Conservation (phyloP, 768 basidiomycete genomes). For the Mrakia blollopis region DNA sequence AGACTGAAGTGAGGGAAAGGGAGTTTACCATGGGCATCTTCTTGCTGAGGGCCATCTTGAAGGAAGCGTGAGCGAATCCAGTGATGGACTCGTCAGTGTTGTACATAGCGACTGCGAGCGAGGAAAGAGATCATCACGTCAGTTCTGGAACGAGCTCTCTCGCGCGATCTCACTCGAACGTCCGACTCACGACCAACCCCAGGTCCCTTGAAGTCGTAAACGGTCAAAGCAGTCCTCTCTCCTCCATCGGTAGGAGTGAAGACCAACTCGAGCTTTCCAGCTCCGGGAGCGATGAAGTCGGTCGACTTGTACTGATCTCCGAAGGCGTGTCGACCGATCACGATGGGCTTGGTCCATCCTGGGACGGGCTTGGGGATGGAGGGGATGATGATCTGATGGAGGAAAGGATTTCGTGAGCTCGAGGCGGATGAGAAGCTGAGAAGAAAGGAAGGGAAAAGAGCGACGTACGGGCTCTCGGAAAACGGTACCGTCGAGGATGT, state of each 20-base stretch:
- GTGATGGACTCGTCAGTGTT: conserved; percentile 94
- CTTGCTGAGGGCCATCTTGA: conserved; percentile 82
- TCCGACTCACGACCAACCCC: conserved; percentile 63
- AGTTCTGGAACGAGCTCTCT: not conserved
- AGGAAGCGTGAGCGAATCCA: conserved; percentile 94
- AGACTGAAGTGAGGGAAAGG: not conserved
- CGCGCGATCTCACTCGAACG: not conserved
- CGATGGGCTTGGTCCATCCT: conserved; percentile 94
- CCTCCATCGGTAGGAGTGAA: conserved; percentile 77
- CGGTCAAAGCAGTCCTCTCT: conserved; percentile 54
- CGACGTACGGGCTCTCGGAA: conserved; percentile 74
- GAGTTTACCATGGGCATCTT: conserved; percentile 46
- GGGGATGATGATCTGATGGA: conserved; percentile 63
- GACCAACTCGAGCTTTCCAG: conserved; percentile 88
- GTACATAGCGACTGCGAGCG: conserved; percentile 74
- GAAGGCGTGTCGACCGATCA: conserved; percentile 94
- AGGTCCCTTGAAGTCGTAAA: conserved; percentile 87
- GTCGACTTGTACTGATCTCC: conserved; percentile 88
- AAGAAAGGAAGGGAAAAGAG: too few species aligned
- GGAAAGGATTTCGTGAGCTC: too few species aligned
- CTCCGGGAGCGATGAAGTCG: conserved; percentile 82
- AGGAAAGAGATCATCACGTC: not conserved
- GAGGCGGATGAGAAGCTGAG: too few species aligned
- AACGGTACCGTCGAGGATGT: conserved; percentile 95
- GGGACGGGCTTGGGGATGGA: conserved; percentile 90